phyloP scores from a whole-genome alignment of 129 eudicot genomes.

The Flaveria trinervia region DNA sequence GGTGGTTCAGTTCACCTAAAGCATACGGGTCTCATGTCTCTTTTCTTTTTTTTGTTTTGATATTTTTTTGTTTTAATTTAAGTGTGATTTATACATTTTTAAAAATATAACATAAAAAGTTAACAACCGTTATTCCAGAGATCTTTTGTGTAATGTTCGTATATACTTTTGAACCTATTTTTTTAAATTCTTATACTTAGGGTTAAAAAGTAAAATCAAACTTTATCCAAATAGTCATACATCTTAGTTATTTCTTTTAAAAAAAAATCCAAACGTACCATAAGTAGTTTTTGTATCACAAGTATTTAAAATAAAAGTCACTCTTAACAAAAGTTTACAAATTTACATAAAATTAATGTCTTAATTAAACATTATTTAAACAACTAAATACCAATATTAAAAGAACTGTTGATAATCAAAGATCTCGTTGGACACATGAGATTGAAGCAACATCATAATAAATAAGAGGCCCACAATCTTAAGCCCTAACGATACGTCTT shows the following conservation, averaged over 20 bases:
- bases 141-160: too few relatives aligned
- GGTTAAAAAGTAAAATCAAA: too few relatives aligned
- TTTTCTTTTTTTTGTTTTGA: too few relatives aligned
- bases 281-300: neutral
- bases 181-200: too few relatives aligned
- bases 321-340: neutral
- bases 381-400: neutral
- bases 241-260: neutral
- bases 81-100: too few relatives aligned
- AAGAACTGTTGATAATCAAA: neutral
- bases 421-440: neutral
- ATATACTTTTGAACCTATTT: too few relatives aligned
- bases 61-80: too few relatives aligned
- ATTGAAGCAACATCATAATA: constrained; percentile 29
- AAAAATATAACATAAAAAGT: too few relatives aligned
- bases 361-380: neutral
- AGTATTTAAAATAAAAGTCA: neutral
- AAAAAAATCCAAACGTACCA: neutral
- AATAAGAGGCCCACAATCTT: constrained; percentile 26
- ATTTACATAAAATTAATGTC: neutral
- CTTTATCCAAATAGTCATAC: too few relatives aligned
- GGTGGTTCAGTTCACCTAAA: too few relatives aligned
- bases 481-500: constrained; percentile 23
- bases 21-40: too few relatives aligned
- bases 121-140: too few relatives aligned